phyloP scores from a whole-genome alignment of 23 red algal species.

The Gracilariopsis chorda region DNA sequence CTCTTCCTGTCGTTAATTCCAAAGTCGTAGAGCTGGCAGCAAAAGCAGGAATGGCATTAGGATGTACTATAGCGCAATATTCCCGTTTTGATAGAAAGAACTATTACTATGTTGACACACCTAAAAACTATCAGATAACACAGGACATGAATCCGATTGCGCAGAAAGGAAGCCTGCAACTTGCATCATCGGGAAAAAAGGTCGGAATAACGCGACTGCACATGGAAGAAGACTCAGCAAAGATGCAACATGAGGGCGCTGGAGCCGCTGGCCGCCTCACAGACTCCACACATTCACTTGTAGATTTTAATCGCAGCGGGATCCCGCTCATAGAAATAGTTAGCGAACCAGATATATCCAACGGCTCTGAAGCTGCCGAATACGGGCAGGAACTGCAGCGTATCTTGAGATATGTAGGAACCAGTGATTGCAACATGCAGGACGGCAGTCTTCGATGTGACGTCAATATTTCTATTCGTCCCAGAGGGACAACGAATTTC shows the following conservation, averaged over 20 bases:
- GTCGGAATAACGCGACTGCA: conserved; percentile 84
- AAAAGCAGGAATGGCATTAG: conserved; percentile 80
- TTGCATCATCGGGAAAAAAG: conserved; percentile 53
- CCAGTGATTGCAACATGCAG: conserved; percentile 96
- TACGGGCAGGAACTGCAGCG: conserved; percentile 92
- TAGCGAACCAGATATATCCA: conserved; percentile 81
- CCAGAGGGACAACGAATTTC: conserved; percentile 33
- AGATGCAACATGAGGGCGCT: conserved; percentile 77
- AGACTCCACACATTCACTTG: conserved; percentile 79
- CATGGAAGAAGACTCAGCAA: conserved; percentile 96
- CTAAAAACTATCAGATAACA: conserved; percentile 99
- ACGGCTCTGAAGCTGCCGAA: conserved; percentile 80
- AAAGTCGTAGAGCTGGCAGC: conserved; percentile 83
- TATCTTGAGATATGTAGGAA: conserved; percentile 77
- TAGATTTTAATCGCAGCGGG: conserved; percentile 92
- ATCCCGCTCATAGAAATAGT: conserved; percentile 91
- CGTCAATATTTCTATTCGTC: conserved; percentile 90
- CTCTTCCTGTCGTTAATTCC: conserved; percentile 85
- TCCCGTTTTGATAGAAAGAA: conserved; percentile 92
- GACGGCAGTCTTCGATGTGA: conserved; percentile 92
- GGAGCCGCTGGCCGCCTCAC: conserved; percentile 57
- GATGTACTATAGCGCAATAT: conserved; percentile 61
- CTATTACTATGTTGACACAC: conserved; percentile 97
- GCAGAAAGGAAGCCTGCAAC: conserved; percentile 57
- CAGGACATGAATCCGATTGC: conserved; percentile 84